Evolutionary conservation across 129 eudicot species (phyloP).

Genomic region (Pulicaria dysenterica): DNA sequence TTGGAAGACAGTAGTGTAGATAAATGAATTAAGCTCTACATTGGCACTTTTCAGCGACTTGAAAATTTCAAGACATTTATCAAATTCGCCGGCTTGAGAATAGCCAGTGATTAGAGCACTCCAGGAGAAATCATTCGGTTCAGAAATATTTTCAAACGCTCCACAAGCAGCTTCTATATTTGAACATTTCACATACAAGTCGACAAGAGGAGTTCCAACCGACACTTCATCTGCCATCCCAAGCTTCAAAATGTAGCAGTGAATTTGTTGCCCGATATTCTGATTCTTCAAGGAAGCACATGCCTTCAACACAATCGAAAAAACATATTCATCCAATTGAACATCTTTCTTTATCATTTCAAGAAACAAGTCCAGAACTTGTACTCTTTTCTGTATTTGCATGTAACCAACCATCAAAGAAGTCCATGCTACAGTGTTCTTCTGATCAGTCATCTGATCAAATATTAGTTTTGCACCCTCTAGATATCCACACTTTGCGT

Average conservation of each 20-base stretch:
- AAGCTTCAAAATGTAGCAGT: conserved; percentile 41
- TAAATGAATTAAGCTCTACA: conserved; percentile 42
- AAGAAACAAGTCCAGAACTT: conserved; percentile 39
- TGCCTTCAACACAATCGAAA: conserved; percentile 40
- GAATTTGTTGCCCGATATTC: conserved; percentile 42
- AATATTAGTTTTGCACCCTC: conserved; percentile 37
- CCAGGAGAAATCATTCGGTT: conserved; percentile 55
- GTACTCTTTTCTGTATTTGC: conserved; percentile 23
- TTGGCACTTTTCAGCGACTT: conserved; percentile 36
- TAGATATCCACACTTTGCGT: conserved; percentile 42
- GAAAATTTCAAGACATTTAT: conserved; percentile 36
- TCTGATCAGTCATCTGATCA: conserved; percentile 36
- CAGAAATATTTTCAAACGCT: conserved; percentile 39
- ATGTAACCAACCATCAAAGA: conserved; percentile 46
- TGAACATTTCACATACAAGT: conserved; percentile 51
- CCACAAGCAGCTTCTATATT: conserved; percentile 32
- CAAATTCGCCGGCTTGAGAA: conserved; percentile 40
- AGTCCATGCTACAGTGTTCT: conserved; percentile 44
- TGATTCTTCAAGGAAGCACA: conserved; percentile 39
- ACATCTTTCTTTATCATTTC: conserved; percentile 32
- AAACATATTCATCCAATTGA: conserved; percentile 43
- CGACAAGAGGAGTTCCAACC: conserved; percentile 55
- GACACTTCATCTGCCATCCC: conserved; percentile 39
- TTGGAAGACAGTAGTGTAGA: conserved; percentile 49
- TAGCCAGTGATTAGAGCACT: conserved; percentile 51